Base-by-base conservation (phyloP, 495 filamentous ascomycete species). In the Cercophora scortea region DNA sequence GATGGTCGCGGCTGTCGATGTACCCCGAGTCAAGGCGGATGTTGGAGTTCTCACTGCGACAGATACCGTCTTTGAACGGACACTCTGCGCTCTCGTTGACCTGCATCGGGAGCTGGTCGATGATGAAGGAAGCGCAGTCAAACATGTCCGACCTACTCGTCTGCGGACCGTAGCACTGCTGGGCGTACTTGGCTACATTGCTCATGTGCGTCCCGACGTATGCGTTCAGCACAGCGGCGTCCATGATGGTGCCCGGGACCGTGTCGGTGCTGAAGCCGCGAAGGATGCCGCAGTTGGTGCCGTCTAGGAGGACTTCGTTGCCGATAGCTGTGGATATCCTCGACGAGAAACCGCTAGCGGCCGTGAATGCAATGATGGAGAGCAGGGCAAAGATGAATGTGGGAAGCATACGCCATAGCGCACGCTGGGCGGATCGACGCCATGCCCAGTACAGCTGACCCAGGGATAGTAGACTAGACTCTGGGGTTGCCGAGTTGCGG, bases 21-120 rank as follows among this genome's bases (percentile, higher is more conserved):
- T 33, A 45, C 8, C 60, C 60, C 10, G 53, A 57, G 19, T 62
- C 57, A 0, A 62, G 8, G 6, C 49, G 6, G 16, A 62, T 6
- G 36, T 60, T 49, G 19, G 50, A 56, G 15, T 12, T n/a, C 8
- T 57, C 50, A 44, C 57, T 58, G 3, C 55, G 32, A 4, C 34
- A 47, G 32, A 25, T 44, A 16, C 16, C 16, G 9, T 39, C 16
- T 3, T 54, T 39, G 47, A 63, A 63, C 5, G 60, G 60, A 42
- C 60, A 62, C 41, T 11, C 12, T 13, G 60, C 56, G 32, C 57
- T 55, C 1, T 13, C 41, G 25, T 47, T 35, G 25, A 57, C 45
- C 12, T 15, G 4, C 17, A 36, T 46, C 0, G 53, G 50, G 19
- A 60, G 41, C 5, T 18, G 36, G 10, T 15, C 6, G 12, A 33